Evolutionary conservation across 768 basidiomycete species (phyloP).

Genomic region (Zangia roseola): DNA sequence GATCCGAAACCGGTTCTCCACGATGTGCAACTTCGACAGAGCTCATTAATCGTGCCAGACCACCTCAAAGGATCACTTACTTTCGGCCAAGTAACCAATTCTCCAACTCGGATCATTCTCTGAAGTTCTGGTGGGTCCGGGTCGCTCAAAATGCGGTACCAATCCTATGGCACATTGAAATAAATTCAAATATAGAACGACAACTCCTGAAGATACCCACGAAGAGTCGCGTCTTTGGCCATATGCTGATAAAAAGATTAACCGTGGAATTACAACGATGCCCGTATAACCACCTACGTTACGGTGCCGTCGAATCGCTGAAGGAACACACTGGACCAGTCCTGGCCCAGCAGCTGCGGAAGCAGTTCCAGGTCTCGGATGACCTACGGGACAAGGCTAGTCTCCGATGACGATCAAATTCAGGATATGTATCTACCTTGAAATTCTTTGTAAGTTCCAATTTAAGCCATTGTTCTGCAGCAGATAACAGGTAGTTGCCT

Average conservation of each 20-base stretch:
- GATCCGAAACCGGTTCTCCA: slow-evolving; percentile 84
- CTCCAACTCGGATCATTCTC: slow-evolving; percentile 84
- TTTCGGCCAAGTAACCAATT: slow-evolving; percentile 96
- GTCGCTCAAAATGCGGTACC: slow-evolving; percentile 81
- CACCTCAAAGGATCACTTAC: slow-evolving; percentile 38
- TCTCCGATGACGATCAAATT: not conserved
- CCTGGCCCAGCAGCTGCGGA: slow-evolving; percentile 89
- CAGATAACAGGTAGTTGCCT: slow-evolving; percentile 90
- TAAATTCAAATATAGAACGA: not conserved
- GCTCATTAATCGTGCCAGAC: slow-evolving; percentile 9
- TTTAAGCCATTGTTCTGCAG: slow-evolving; percentile 93
- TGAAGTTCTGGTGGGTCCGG: slow-evolving; percentile 77
- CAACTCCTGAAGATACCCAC: slow-evolving; percentile 38
- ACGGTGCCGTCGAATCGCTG: slow-evolving; percentile 90
- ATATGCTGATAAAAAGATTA: slow-evolving; percentile 52
- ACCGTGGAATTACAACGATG: slow-evolving; percentile 21
- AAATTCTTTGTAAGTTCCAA: slow-evolving; percentile 96
- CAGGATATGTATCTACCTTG: slow-evolving; percentile 46
- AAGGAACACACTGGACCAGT: slow-evolving; percentile 96
- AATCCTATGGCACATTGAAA: slow-evolving; percentile 52
- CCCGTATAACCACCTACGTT: slow-evolving; percentile 59
- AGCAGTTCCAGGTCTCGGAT: slow-evolving; percentile 96
- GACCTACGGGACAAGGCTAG: slow-evolving; percentile 41
- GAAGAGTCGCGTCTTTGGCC: slow-evolving; percentile 78
- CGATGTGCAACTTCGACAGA: slow-evolving; percentile 78